Conservation (phyloP, 2,329 filamentous ascomycete genomes). For the Diaporthe vaccinii region DNA sequence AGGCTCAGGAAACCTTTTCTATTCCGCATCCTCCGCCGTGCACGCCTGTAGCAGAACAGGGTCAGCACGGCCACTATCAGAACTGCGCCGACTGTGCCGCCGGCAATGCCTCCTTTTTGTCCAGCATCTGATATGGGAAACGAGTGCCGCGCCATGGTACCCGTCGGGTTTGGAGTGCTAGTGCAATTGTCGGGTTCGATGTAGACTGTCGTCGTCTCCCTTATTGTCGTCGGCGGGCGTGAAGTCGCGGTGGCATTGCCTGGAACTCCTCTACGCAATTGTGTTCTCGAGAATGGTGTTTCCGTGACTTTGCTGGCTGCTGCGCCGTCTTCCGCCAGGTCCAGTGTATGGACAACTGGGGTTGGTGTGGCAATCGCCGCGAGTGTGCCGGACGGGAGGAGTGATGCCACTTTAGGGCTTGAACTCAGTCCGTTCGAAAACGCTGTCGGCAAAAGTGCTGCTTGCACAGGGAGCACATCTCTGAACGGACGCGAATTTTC, state of each 20-base stretch:
- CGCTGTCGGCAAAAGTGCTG: background rate
- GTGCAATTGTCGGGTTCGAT: background rate
- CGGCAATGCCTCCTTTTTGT: slow-evolving; percentile 11
- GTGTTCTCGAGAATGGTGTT: background rate
- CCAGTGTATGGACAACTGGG: background rate
- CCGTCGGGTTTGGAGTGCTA: background rate
- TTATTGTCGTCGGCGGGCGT: background rate
- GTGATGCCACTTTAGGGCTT: background rate
- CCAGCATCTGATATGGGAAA: background rate
- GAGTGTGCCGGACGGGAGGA: background rate
- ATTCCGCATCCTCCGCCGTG: background rate
- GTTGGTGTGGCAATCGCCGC: background rate
- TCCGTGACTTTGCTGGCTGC: background rate
- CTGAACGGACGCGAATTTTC: background rate
- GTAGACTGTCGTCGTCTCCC: slow-evolving; percentile 11
- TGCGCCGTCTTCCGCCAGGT: background rate
- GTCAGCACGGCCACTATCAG: background rate
- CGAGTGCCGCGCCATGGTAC: background rate
- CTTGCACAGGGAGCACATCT: slow-evolving; percentile 5
- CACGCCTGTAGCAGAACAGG: slow-evolving; percentile 6
- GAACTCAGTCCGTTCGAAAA: background rate
- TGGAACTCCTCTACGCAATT: background rate
- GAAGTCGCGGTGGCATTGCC: background rate
- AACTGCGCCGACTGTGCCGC: slow-evolving; percentile 9
- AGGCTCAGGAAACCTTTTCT: background rate